Evolutionary conservation across 2,329 filamentous ascomycete genomes (phyloP), one percentile per base, ranked within the genome.

Genomic region (Hypoxylon sp.): DNA sequence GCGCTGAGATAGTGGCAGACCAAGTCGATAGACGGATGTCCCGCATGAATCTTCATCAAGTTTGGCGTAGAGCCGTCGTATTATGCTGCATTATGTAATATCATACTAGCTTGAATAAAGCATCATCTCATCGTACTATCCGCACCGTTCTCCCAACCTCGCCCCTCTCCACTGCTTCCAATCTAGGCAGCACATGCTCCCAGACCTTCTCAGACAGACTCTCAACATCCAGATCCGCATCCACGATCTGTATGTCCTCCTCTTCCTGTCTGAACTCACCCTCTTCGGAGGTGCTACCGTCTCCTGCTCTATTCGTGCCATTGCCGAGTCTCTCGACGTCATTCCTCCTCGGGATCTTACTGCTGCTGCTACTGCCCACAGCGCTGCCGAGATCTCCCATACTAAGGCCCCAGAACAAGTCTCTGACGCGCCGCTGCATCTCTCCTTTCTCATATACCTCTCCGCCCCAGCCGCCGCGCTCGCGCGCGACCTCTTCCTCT

Each of bases 381-480:
- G 76, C 74, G 19, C 73, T 74, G 8, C 79, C 79, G 29, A 82
- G 77, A 21, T 81, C 79, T 1, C 83, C 83, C 79, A 81, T 79
- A 67, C 81, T 82, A 63, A 90, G 73, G 0, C 81, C 83, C 80
- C 84, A 85, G 77, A 97, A 97, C 52, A 96, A 77, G 67, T 89
- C 86, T 19, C 92, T 82, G 12, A 98, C 96, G 8, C 88, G 86
- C 65, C 85, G 83, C 81, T 99, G 96, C 88, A 97, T 92, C 74
- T 90, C 88, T 64, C 86, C 87, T 76, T 88, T 91, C 81, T 99
- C 96, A 75, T 98, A 99, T 68, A 92, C 85, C 83, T 99, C 96
- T 16, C 85, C 87, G 1, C 96, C 96, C 83, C 90, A 99, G 0
- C 93, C 95, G n/a, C 93, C 94, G 16, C 96, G 85, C 72, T 85